Evolutionary conservation across 176 grass and related monocot genomes (phyloP).

Genomic region (Carex myosuroides): DNA sequence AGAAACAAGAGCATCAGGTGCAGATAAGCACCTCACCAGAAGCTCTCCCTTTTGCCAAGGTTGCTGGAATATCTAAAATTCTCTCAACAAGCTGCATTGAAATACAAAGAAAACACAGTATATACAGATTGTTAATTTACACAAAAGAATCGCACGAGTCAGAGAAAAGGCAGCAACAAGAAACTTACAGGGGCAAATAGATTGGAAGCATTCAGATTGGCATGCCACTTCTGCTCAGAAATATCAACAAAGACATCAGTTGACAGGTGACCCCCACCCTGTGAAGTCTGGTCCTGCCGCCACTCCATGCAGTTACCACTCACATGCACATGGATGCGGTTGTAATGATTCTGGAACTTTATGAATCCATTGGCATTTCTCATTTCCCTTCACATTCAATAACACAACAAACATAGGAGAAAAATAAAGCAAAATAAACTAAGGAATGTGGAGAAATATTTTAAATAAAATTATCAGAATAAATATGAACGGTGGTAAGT

Average conservation of each 20-base stretch:
- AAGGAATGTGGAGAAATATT: neutral
- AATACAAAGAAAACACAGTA: constrained; percentile 20
- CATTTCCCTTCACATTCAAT: constrained; percentile 69
- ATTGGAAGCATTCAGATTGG: constrained; percentile 71
- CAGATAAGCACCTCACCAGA: constrained; percentile 93
- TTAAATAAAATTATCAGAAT: neutral
- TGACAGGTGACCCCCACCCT: constrained; percentile 84
- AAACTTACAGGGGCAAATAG: constrained; percentile 81
- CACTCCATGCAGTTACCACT: constrained; percentile 93
- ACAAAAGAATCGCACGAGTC: constrained; percentile 4
- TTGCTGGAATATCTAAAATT: constrained; percentile 78
- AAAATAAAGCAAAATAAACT: neutral
- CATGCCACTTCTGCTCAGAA: constrained; percentile 92
- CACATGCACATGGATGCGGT: constrained; percentile 59
- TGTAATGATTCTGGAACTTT: constrained; percentile 76
- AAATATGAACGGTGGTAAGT: neutral
- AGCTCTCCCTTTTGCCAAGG: constrained; percentile 85
- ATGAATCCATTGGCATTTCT: constrained; percentile 56
- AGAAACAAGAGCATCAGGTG: constrained; percentile 30
- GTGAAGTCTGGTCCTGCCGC: constrained; percentile 72
- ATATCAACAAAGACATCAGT: constrained; percentile 96
- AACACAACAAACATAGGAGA: neutral
- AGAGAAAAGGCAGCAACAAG: neutral
- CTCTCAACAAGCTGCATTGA: constrained; percentile 79
- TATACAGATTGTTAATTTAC: neutral